These are phyloP conservation scores for Epichloe uncinata DNA, from an alignment of 2,329 filamentous ascomycete genomes.

Conservation along the genomic window DNA sequence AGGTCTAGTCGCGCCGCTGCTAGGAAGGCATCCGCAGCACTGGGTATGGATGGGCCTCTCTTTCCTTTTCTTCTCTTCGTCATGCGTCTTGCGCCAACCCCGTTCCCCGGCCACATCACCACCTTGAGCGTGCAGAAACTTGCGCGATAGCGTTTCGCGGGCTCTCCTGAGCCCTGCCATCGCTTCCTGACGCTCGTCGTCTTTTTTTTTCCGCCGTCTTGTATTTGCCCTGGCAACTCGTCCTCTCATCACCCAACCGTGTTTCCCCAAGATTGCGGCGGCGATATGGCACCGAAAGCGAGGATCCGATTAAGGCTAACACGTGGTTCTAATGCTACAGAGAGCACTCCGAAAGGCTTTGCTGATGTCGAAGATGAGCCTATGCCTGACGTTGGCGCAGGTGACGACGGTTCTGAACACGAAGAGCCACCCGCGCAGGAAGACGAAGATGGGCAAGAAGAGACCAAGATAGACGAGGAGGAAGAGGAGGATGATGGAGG, in stretches of 20 bases:
- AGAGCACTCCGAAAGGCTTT: conserved; percentile 29
- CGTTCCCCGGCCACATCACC: background rate
- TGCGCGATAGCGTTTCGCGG: background rate
- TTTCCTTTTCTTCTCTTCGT: background rate
- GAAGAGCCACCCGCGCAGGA: conserved; percentile 16
- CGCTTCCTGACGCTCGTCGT: background rate
- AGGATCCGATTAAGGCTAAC: conserved; percentile 22
- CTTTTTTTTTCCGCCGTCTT: background rate
- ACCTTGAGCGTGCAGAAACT: background rate
- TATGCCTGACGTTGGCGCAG: conserved; percentile 21
- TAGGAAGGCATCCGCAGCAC: conserved; percentile 38
- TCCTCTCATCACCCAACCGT: background rate
- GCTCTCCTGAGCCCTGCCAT: background rate
- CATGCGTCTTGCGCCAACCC: background rate
- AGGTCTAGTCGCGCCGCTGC: conserved; percentile 40
- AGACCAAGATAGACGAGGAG: conserved; percentile 23
- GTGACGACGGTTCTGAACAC: conserved; percentile 7
- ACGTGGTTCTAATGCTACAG: conserved; percentile 18
- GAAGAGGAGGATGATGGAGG: conserved; percentile 34
- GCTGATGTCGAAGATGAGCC: conserved; percentile 27
- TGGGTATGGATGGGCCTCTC: conserved; percentile 31
- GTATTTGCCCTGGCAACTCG: background rate
- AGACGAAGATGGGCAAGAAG: conserved; percentile 21
- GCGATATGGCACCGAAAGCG: conserved; percentile 15
- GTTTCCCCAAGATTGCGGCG: background rate